Base-by-base conservation (phyloP, 495 filamentous ascomycete genomes). In the Copromyces sp. region DNA sequence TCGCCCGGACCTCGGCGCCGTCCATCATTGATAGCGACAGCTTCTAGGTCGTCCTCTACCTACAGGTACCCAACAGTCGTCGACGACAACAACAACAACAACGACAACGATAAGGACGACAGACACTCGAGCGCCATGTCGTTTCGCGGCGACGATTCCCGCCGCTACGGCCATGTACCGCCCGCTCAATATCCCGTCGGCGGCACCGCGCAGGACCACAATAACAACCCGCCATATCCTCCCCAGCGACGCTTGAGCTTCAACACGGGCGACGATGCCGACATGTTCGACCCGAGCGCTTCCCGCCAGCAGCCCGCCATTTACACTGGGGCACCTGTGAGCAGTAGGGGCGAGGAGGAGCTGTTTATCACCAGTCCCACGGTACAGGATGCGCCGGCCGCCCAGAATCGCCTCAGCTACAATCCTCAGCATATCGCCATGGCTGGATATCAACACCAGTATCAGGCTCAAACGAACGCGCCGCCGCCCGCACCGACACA, bases 241-340 rank as follows among this genome's bases (percentile, higher is more conserved):
- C 78, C 84, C 61, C 83, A 87, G 40, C 86, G 90, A 72, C 89
- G 89, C 70, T 86, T 89, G 69, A 95, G 93, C 80, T 95, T 91
- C 82, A 90, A 94, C 78, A 89, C 85, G 76, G 93, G 92, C 74
- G 92, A 96, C 79, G 92, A 97, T 79, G 85, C 86, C 42, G 78
- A 76, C 32, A 83, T 81, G 68, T 84, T 88, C 74, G 83, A 87
- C 76, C 84, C 85, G 69, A 71, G 70, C 68, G 47, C 71, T 39
- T 59, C 74, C 20, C 73, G 74, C 16, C 71, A 71, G 35, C 75
- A 78, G 29, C 70, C 68, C 7, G 53, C 53, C 29, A 61, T 68
- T 39, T 78, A 77, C 44, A 71, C 70, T 9, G 76, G 69, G 20
- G 72, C n/a, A 29, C 53, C 53, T 14, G 53, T 37, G 16, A 68